These are phyloP conservation scores for Solanum bulbocastanum DNA, from an alignment of 257 asterid species.

Conservation along the genomic window DNA sequence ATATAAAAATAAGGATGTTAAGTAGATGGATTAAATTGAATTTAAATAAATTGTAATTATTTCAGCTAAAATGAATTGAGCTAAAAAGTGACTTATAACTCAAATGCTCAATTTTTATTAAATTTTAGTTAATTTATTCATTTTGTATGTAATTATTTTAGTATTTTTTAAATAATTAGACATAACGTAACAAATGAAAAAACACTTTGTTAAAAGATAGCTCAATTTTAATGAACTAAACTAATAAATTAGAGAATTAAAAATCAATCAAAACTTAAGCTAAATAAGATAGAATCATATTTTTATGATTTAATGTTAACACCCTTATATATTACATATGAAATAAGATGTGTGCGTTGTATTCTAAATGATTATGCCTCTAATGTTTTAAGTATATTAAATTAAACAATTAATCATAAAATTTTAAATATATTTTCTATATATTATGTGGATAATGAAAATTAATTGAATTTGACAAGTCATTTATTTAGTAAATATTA, in stretches of 20 bases:
- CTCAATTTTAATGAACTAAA: neutral
- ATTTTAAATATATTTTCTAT: neutral
- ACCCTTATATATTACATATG: neutral
- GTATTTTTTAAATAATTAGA: too few species aligned
- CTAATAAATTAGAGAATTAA: neutral
- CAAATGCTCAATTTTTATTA: neutral
- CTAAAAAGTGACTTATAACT: neutral
- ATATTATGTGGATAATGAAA: neutral
- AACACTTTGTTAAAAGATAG: neutral
- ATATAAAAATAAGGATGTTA: too few species aligned
- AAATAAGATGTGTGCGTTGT: neutral
- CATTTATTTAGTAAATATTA: neutral
- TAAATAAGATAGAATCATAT: neutral
- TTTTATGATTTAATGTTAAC: neutral
- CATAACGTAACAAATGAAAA: neutral
- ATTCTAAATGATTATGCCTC: neutral
- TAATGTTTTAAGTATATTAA: neutral
- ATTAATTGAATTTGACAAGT: neutral
- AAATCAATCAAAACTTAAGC: neutral
- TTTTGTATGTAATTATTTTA: neutral
- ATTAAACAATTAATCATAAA: neutral
- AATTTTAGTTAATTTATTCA: neutral
- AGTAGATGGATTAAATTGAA: too few species aligned
- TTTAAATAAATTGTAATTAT: too few species aligned
- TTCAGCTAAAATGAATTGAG: neutral